phyloP scores from a whole-genome alignment of 1,284 basidiomycete genomes.

The Cutaneotrichosporon sp. region DNA sequence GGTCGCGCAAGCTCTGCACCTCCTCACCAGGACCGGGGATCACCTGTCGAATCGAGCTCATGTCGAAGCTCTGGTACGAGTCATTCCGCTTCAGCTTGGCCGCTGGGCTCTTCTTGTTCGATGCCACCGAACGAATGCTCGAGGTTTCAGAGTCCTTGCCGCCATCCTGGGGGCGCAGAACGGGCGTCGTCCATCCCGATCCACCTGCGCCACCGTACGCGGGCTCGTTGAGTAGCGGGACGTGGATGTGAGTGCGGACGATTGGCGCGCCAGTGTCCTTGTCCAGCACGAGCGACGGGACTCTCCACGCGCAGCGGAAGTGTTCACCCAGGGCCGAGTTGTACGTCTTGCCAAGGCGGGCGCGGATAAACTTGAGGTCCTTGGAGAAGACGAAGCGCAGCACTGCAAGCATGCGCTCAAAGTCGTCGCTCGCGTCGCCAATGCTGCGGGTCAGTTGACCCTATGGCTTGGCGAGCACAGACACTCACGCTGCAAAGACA shows the following conservation, averaged over 20 bases:
- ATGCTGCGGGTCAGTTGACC: constrained; percentile 59
- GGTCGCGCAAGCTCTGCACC: constrained; percentile 36
- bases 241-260: constrained; percentile 52
- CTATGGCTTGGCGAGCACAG: not conserved
- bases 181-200: constrained; percentile 48
- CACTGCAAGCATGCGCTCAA: constrained; percentile 88
- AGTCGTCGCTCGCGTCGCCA: constrained; percentile 83
- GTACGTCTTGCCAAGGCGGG: constrained; percentile 92
- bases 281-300: constrained; percentile 49
- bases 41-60: constrained; percentile 22
- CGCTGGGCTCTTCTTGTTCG: constrained; percentile 17
- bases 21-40: constrained; percentile 51
- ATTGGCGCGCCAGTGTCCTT: constrained; percentile 51
- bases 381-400: constrained; percentile 88
- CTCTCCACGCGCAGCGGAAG: constrained; percentile 73
- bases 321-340: constrained; percentile 91
- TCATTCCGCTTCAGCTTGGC: constrained; percentile 12
- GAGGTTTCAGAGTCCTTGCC: constrained; percentile 32
- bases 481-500: constrained; percentile 76
- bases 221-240: constrained; percentile 47
- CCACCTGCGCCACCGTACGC: constrained; percentile 48
- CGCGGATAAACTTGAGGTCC: constrained; percentile 90
- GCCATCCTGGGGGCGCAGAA: constrained; percentile 45
- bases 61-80: constrained; percentile 21
- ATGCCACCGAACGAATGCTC: constrained; percentile 35